phyloP scores from a whole-genome alignment of 305 asterid species.

The Plantago rigida region DNA sequence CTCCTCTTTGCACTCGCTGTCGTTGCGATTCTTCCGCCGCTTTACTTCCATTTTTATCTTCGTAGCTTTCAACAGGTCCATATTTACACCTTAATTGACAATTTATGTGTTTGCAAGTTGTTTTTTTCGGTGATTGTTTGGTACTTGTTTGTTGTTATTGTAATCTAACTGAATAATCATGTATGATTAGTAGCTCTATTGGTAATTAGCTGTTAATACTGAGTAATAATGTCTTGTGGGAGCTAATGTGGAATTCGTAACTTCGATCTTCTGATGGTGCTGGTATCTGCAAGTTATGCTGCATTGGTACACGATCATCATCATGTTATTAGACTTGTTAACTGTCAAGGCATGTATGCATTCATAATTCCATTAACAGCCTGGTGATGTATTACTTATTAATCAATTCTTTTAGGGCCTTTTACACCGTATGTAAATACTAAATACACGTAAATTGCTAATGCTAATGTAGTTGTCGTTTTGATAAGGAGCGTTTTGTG shows the following conservation, averaged over 20 bases:
- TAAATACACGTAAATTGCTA: too few relatives aligned
- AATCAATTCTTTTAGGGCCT: neutral
- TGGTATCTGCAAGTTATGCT: neutral
- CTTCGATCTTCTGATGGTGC: neutral
- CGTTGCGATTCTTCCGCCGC: constrained; percentile 69
- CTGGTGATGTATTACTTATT: neutral
- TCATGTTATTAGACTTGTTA: neutral
- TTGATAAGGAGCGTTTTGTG: neutral
- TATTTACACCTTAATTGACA: neutral
- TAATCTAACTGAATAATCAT: too few relatives aligned
- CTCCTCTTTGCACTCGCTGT: constrained; percentile 55
- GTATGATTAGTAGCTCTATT: neutral
- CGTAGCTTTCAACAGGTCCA: constrained; percentile 66
- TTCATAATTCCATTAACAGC: neutral
- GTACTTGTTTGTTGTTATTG: too few relatives aligned
- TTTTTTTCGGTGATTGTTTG: neutral
- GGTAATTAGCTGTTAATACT: neutral
- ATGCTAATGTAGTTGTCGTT: too few relatives aligned
- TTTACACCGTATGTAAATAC: too few relatives aligned
- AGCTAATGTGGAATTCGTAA: neutral
- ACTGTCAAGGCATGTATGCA: neutral
- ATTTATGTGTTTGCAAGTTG: neutral
- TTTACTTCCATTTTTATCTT: constrained; percentile 81
- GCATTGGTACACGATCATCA: neutral
- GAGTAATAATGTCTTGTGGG: neutral